Percentiles rank a stretch among this genome's conserved stretches.
Evolutionary conservation across 2,329 filamentous ascomycete species (phyloP).

Genomic region (Rutstroemia sp.): DNA sequence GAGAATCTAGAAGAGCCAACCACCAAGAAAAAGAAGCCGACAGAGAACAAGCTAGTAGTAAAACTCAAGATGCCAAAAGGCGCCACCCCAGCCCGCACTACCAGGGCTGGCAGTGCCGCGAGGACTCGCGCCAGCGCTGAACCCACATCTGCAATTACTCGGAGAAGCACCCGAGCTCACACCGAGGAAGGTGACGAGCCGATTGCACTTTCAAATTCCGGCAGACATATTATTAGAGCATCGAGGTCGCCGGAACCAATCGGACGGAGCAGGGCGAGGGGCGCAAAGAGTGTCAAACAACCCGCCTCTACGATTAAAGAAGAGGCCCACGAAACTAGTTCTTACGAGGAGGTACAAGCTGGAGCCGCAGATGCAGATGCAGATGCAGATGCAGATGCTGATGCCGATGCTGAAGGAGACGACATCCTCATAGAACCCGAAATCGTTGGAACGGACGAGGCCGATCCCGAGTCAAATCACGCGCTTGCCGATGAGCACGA

Average conservation of each 20-base stretch:
- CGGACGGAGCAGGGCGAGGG: conserved; percentile 27
- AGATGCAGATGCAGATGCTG: conserved; percentile 14
- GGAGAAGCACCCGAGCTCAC: conserved; percentile 26
- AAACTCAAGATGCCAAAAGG: conserved; percentile 24
- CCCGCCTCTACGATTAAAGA: conserved; percentile 29
- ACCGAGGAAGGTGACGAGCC: conserved; percentile 46
- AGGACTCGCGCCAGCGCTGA: conserved; percentile 22
- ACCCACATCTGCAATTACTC: conserved; percentile 21
- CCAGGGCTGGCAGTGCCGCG: conserved; percentile 26
- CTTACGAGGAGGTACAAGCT: conserved; percentile 22
- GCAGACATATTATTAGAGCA: conserved; percentile 45
- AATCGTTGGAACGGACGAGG: conserved; percentile 8
- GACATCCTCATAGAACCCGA: conserved; percentile 4
- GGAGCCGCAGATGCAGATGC: conserved; percentile 11
- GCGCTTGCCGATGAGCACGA: conserved; percentile 8
- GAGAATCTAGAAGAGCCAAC: conserved; percentile 16
- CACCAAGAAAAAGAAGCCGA: conserved; percentile 3
- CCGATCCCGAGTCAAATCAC: conserved; percentile 1
- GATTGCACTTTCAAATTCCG: conserved; percentile 52
- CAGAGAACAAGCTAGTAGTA: conserved; percentile 18
- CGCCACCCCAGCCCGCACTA: conserved; percentile 15
- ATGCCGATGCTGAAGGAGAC: conserved; percentile 18
- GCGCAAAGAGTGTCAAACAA: conserved; percentile 27
- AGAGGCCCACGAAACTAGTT: conserved; percentile 28
- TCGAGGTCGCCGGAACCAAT: conserved; percentile 49